Evolutionary conservation across 192 early-diverging fungal genomes (phyloP), one percentile per base, ranked within the genome.

Genomic region (Gamsiella multidivaricata): DNA sequence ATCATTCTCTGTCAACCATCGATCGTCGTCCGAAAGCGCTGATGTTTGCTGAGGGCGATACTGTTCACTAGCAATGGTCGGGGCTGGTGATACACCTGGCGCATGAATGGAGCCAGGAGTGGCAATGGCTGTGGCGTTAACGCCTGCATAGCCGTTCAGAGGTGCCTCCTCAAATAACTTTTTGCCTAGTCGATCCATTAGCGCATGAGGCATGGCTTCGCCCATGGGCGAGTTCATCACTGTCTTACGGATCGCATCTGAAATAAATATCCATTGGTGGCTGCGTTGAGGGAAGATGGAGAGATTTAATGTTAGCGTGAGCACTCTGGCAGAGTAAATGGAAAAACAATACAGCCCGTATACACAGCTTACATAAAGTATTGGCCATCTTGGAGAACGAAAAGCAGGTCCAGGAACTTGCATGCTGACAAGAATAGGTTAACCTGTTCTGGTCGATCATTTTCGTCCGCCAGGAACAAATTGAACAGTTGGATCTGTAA

Each of bases 211-310:
- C 18, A 80, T 84, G 32, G 75, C 83, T 45, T 85, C 84, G 5
- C 79, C 70, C 64, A 72, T 80, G 5, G 80, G 67, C 11, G 80
- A 75, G 12, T 66, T 55, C 61, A 74, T 74, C 32, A 81, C 83
- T 23, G 91, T 80, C 7, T 89, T 85, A 32, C 94, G 94, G 23
- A 93, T 84, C 4, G 93, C 93, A 53, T 97, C 95, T 2, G 89
- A 88, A 52, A 96, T 91, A 65, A 97, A 97, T 15, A 97, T 94
- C 96, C 96, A 97, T 85, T 97, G 94, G 63, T 95, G 94, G 42
- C 92, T 94, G 54, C n/a, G n/a, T n/a, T n/a, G n/a, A n/a, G n/a
- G n/a, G n/a, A n/a, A n/a, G n/a, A n/a, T n/a, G n/a, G n/a, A n/a
- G n/a, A n/a, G n/a, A n/a, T n/a, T n/a, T n/a, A n/a, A n/a, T n/a